These are phyloP conservation scores for Sugiyamaella pinicola DNA, from an alignment of 1,139 yeast genomes.

Conservation along the genomic window DNA sequence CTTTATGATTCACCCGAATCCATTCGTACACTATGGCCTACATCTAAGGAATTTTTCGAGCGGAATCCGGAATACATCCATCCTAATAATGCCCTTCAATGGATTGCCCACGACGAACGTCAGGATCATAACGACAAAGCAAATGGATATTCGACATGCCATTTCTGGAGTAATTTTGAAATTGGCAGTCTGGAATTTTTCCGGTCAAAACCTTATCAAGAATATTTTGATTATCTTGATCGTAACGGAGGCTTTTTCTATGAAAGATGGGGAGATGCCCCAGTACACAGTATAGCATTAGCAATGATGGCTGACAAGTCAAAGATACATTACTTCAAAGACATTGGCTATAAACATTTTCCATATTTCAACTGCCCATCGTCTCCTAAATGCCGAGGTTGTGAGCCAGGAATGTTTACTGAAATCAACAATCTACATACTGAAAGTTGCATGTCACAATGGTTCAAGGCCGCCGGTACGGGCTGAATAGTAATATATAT, in stretches of 20 bases:
- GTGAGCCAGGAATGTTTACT: slow-evolving; percentile 53
- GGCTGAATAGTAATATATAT: slow-evolving; percentile 7
- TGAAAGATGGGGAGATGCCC: slow-evolving; percentile 94
- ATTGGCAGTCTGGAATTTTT: slow-evolving; percentile 78
- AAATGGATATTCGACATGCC: slow-evolving; percentile 79
- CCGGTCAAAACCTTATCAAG: slow-evolving; percentile 63
- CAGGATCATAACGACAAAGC: slow-evolving; percentile 51
- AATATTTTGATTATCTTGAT: slow-evolving; percentile 68
- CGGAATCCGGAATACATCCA: slow-evolving; percentile 62
- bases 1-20: slow-evolving; percentile 70
- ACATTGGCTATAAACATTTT: slow-evolving; percentile 72
- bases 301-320: slow-evolving; percentile 71
- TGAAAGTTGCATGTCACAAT: slow-evolving; percentile 74
- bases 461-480: slow-evolving; percentile 54
- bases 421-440: slow-evolving; percentile 50
- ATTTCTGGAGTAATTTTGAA: slow-evolving; percentile 87
- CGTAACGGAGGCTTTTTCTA: slow-evolving; percentile 76
- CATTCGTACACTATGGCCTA: slow-evolving; percentile 66
- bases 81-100: slow-evolving; percentile 67
- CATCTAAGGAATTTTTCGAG: slow-evolving; percentile 59
- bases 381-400: slow-evolving; percentile 46
- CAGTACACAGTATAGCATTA: slow-evolving; percentile 77
- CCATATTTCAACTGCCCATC: slow-evolving; percentile 79
- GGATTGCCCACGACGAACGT: slow-evolving; percentile 60
- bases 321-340: slow-evolving; percentile 84